phyloP scores from a whole-genome alignment of 2,329 filamentous ascomycete species.

The Macrophomina phaseolina region DNA sequence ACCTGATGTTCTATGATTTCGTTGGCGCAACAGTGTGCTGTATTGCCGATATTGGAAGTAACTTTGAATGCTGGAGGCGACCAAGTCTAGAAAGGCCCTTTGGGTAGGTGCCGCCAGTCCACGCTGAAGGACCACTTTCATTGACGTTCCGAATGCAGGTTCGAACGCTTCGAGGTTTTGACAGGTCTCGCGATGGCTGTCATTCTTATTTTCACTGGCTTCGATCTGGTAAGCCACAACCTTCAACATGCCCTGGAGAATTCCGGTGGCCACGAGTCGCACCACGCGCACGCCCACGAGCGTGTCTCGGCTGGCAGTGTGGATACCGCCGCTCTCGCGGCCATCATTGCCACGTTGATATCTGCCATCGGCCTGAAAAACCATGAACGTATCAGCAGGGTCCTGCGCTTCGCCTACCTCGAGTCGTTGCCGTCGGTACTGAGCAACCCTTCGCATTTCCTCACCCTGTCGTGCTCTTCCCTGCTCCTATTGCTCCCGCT shows the following conservation, averaged over 20 bases:
- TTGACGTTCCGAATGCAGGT: conserved; percentile 43
- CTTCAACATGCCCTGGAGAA: conserved; percentile 89
- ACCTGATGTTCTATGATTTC: conserved; percentile 94
- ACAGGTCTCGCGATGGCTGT: conserved; percentile 96
- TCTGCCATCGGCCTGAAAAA: conserved; percentile 89
- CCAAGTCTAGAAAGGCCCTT: conserved; percentile 94
- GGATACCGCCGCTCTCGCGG: conserved; percentile 79
- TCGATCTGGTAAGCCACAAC: conserved; percentile 93
- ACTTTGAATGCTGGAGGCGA: conserved; percentile 97
- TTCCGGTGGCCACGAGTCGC: conserved; percentile 70
- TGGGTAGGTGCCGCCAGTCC: conserved; percentile 50
- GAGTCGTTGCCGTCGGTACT: conserved; percentile 78
- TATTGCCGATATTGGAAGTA: conserved; percentile 87
- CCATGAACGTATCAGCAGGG: conserved; percentile 87
- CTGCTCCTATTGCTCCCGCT: conserved; percentile 82
- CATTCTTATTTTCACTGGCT: conserved; percentile 94
- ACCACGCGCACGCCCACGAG: conserved; percentile 62
- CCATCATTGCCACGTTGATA: conserved; percentile 80
- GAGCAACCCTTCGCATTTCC: conserved; percentile 92
- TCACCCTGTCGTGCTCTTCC: conserved; percentile 85
- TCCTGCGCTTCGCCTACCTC: conserved; percentile 85
- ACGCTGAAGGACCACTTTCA: neutral
- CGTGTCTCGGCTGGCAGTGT: conserved; percentile 76
- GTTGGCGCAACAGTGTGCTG: conserved; percentile 91
- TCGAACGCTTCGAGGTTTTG: conserved; percentile 91